Evolutionary conservation across 1,284 basidiomycete species (phyloP), one percentile per base, ranked within the genome.

Genomic region (Cryptococcus sp.): DNA sequence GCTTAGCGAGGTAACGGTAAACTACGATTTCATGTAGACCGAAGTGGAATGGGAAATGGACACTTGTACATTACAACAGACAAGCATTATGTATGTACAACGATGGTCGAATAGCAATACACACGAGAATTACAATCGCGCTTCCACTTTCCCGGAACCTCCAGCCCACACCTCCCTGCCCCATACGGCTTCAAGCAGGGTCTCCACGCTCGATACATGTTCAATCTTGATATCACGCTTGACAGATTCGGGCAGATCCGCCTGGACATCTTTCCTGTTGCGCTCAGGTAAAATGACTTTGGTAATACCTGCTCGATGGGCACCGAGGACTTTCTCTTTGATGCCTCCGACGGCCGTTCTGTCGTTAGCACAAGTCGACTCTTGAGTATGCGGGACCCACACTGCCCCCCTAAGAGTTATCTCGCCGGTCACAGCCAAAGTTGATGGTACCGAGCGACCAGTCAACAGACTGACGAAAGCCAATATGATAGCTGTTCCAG

Each of bases 341-440:
- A 94, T 77, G 0, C 91, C 91, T 11, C 91, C 91, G 3, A 96
- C 91, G 2, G 91, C 87, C 0, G 91, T 81, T 13, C 59, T 62
- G 40, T 21, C 14, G 46, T 55, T 37, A 56, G 42, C 40, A 22
- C 24, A 18, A 34, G 45, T 28, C 21, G 28, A 37, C 5, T n/a
- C 18, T 10, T 13, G 3, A 13, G 25, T 18, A 14, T 5, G n/a
- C 16, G 5, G 16, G 24, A 59, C 66, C 63, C 48, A 69, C 61
- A 94, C 89, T 69, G 90, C 87, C 0, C 91, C 91, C 0, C 91
- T 86, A 10, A 96, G 82, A 0, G 91, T 91, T 56, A 96, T 89
- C 72, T 96, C 91, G 25, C 91, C 91, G 0, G 91, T 94, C 85
- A 94, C 91, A 2, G 91, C 90, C 53, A 90, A 86, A 68, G 91